Base-by-base conservation (phyloP, 768 basidiomycete species). In the Termitomyces sp. region DNA sequence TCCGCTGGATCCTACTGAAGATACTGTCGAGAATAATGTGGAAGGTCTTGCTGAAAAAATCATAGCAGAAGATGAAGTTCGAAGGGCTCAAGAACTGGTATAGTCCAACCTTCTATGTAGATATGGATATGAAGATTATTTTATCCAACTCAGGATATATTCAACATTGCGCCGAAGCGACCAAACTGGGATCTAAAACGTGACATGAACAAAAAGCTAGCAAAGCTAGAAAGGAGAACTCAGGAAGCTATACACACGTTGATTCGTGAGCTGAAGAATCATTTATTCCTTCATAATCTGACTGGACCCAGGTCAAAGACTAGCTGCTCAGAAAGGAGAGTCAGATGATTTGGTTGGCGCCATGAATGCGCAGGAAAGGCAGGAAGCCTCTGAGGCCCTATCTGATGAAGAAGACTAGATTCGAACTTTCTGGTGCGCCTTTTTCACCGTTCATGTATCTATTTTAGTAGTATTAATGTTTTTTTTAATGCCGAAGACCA, bases 101-200 rank as follows among this genome's bases (percentile, higher is more conserved):
- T 63, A 87, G 76, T 3, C 32, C 14, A 36, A 34, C 15, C 11
- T 1, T 48, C 34, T 43, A 20, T 46, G 20, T 6, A 29, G 17
- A 34, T 45, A 34, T n/a, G 15, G 9, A n/a, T 12, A 15, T 14
- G 20, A 15, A 7, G 25, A 29, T 45, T 50, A 31, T 17, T n/a
- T n/a, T 37, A 20, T 17, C 40, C 32, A n/a, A 29, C 47, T 34
- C 49, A 96, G 95, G 93, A 96, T 71, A 80, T 97, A 49, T 92
- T 97, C 72, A 98, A 97, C 71, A 98, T 99, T 67, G 96, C 95
- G 29, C 97, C 97, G 4, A 98, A 96, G 81, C 84, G 95, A 51
- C 88, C 93, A 10, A 98, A 96, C 74, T 96, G 94, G 95, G 94
- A 96, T 72, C 79, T 97, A 68, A 96, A 95, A 73, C 86, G 94